These are phyloP conservation scores for Chaetoscypha palmicola DNA, from an alignment of 2,329 filamentous ascomycete genomes.

Conservation along the genomic window DNA sequence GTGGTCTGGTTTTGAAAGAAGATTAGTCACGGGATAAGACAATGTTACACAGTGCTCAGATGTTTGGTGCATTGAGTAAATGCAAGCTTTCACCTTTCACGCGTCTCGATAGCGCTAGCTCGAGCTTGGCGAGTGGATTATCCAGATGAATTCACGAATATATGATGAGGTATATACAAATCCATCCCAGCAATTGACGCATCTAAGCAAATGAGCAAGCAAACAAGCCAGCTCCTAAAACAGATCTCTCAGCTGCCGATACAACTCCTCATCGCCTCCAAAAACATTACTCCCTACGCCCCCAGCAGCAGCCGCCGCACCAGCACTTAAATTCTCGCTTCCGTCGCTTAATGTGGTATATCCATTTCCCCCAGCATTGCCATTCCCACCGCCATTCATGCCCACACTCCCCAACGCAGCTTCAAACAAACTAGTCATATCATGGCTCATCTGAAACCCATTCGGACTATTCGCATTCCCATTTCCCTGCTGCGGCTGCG, in stretches of 20 bases:
- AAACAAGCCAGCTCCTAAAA: constrained; percentile 24
- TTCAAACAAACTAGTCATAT: constrained; percentile 32
- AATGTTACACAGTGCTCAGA: no score
- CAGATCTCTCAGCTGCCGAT: constrained; percentile 29
- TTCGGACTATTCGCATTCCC: constrained; percentile 24
- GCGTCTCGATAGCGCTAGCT: no score
- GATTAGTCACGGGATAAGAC: no score
- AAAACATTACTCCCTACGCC: constrained; percentile 27
- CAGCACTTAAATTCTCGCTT: constrained; percentile 9
- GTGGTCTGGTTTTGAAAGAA: no score
- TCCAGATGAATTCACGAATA: no score
- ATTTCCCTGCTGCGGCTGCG: no score
- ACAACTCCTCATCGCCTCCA: constrained; percentile 31
- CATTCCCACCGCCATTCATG: constrained; percentile 12
- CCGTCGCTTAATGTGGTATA: constrained; percentile 12
- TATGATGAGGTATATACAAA: no score
- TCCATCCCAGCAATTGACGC: no score
- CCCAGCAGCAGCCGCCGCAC: not conserved
- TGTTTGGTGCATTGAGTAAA: no score
- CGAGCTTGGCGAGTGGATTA: no score
- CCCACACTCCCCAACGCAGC: constrained; percentile 28
- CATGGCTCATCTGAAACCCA: constrained; percentile 32
- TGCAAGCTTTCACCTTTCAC: no score
- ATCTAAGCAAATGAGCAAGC: no score
- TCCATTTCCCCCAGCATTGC: constrained; percentile 6